Evolutionary conservation across 1,139 yeast species (phyloP).

Genomic region (Protomyces inundatus): DNA sequence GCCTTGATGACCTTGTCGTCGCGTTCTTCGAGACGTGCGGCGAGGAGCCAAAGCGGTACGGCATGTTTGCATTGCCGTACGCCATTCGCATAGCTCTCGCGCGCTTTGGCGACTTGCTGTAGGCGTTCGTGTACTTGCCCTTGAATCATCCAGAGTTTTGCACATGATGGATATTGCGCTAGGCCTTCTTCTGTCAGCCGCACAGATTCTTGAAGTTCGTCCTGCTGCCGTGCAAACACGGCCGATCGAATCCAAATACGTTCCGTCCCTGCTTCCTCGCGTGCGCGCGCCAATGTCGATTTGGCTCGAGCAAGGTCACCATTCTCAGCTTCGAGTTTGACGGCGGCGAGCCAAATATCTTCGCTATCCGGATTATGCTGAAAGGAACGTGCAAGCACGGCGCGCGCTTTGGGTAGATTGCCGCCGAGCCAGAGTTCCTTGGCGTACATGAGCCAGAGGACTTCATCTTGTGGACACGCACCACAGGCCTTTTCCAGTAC

Average conservation of each 20-base stretch:
- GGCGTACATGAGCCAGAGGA: conserved; percentile 64
- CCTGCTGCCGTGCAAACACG: conserved; percentile 48
- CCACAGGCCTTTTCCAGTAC: conserved; percentile 52
- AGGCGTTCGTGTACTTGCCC: conserved; percentile 49
- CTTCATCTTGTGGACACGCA: conserved; percentile 47
- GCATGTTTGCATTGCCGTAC: conserved; percentile 47
- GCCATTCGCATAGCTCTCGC: conserved; percentile 49
- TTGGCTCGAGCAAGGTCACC: conserved; percentile 44
- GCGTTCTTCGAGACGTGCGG: conserved; percentile 50
- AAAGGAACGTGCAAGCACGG: conserved; percentile 50
- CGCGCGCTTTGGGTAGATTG: conserved; percentile 51
- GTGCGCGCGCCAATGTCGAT: conserved; percentile 45
- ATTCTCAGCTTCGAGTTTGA: conserved; percentile 55
- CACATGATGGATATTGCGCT: conserved; percentile 45
- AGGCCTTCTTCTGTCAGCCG: conserved; percentile 46
- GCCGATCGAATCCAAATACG: conserved; percentile 63
- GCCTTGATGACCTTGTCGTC: conserved; percentile 51
- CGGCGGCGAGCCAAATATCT: conserved; percentile 64
- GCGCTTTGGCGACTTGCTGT: conserved; percentile 43
- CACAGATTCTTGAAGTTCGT: conserved; percentile 41
- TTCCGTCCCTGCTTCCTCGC: conserved; percentile 41
- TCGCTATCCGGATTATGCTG: conserved; percentile 46
- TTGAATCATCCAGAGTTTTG: conserved; percentile 54
- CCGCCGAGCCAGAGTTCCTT: conserved; percentile 55
- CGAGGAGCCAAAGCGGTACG: conserved; percentile 52